Evolutionary conservation across 2,329 filamentous ascomycete species (phyloP).

Genomic region (Aspergillaceae sp.): DNA sequence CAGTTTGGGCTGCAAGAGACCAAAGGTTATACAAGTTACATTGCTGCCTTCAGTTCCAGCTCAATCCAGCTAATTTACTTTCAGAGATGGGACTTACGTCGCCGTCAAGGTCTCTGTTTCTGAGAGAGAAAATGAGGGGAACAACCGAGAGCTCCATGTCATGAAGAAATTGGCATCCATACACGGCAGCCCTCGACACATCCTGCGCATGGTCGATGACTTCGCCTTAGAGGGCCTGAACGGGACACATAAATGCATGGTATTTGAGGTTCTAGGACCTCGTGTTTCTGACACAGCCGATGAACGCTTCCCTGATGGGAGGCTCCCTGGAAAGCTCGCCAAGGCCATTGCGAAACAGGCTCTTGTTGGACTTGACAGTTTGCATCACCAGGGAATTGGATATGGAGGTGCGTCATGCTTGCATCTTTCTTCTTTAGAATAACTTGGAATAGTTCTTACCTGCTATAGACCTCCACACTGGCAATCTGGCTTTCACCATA

Average conservation of each 20-base stretch:
- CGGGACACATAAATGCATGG: constrained; percentile 37
- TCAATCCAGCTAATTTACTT: constrained; percentile 5
- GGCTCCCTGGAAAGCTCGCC: constrained; percentile 35
- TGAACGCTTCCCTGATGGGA: constrained; percentile 21
- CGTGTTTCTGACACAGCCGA: constrained; percentile 33
- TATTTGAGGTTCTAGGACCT: constrained; percentile 35
- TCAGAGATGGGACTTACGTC: constrained; percentile 14
- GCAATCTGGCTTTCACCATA: constrained; percentile 21
- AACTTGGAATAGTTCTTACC: constrained; percentile 7
- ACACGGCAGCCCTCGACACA: constrained; percentile 15
- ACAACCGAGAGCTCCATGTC: constrained; percentile 11
- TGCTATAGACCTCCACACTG: constrained; percentile 19
- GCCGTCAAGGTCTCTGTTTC: constrained; percentile 18
- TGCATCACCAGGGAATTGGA: constrained; percentile 33
- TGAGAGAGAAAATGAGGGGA: constrained; percentile 5
- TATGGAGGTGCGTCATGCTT: constrained; percentile 28
- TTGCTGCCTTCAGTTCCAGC: neutral
- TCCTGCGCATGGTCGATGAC: constrained; percentile 28
- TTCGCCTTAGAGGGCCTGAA: constrained; percentile 38
- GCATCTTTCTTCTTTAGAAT: neutral
- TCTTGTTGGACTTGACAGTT: constrained; percentile 27
- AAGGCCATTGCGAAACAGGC: constrained; percentile 36
- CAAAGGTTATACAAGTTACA: constrained; percentile 9
- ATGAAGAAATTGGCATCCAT: constrained; percentile 9
- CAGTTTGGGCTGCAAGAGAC: constrained; percentile 30